phyloP scores from a whole-genome alignment of 441 rosid species.

The Brassica balearica region DNA sequence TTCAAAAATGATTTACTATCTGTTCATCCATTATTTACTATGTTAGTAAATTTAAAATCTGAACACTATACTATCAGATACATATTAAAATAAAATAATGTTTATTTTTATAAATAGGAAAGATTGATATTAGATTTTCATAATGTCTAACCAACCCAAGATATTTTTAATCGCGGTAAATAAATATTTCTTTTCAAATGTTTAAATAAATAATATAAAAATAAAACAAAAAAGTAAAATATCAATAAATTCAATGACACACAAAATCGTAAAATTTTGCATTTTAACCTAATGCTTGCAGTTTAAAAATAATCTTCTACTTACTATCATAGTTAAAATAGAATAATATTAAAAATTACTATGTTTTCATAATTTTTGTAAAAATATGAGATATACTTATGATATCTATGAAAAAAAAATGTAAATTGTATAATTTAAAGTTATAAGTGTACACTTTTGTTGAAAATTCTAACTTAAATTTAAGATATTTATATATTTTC shows the following conservation, averaged over 20 bases:
- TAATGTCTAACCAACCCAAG: not conserved
- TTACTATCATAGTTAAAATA: not conserved
- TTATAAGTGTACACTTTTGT: not conserved
- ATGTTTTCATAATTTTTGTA: no score
- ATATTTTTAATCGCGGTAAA: not conserved
- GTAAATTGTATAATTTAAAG: not conserved
- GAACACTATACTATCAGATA: not conserved
- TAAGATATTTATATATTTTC: no score
- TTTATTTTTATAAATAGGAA: not conserved
- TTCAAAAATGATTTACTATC: not conserved
- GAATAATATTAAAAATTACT: not conserved
- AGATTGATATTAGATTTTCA: not conserved
- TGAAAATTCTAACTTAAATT: not conserved
- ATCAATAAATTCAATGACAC: not conserved
- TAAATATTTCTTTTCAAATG: not conserved
- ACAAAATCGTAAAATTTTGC: not conserved
- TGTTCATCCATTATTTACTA: not conserved
- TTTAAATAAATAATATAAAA: no score
- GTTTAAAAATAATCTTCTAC: not conserved
- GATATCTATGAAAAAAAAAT: not conserved
- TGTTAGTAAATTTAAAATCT: not conserved
- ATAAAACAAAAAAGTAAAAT: not conserved
- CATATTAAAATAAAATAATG: not conserved
- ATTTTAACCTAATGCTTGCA: not conserved
- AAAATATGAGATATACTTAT: not conserved